These are phyloP conservation scores for Penicillium concentricum DNA, from an alignment of 2,329 filamentous ascomycete species.

Conservation along the genomic window DNA sequence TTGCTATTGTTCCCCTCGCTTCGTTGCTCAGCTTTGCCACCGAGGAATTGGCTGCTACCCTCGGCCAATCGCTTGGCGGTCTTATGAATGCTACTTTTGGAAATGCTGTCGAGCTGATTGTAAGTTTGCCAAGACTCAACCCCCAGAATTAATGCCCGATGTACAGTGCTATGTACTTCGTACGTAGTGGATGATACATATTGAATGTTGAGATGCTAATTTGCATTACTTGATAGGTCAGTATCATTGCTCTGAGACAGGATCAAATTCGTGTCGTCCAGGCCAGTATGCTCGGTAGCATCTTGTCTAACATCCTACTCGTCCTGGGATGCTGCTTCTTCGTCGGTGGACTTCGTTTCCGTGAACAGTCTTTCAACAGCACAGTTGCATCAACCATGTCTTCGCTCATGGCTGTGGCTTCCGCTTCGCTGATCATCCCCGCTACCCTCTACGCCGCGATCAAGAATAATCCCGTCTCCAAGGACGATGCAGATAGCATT, in stretches of 20 bases:
- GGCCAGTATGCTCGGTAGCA: constrained; percentile 93
- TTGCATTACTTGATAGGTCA: constrained; percentile 60
- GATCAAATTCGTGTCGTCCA: constrained; percentile 95
- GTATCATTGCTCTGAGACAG: constrained; percentile 82
- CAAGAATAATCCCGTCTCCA: constrained; percentile 33
- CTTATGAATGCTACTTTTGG: constrained; percentile 66
- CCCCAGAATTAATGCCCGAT: background rate
- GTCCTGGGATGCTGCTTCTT: constrained; percentile 81
- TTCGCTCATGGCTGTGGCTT: constrained; percentile 72
- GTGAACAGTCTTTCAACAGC: constrained; percentile 62
- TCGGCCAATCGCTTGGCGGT: constrained; percentile 62
- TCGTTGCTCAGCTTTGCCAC: constrained; percentile 64
- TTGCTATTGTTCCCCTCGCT: constrained; percentile 63
- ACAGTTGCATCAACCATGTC: constrained; percentile 55
- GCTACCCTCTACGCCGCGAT: constrained; percentile 71
- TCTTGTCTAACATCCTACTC: constrained; percentile 89
- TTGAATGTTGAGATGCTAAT: background rate
- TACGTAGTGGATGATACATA: background rate
- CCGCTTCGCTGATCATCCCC: constrained; percentile 75
- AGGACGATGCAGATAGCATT: constrained; percentile 5
- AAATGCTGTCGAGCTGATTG: constrained; percentile 65
- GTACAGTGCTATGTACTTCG: no score
- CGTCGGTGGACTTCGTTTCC: constrained; percentile 67
- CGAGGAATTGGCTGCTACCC: constrained; percentile 60
- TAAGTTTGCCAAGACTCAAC: constrained; percentile 52